These are phyloP conservation scores for Reutealis trisperma DNA, from an alignment of 345 rosid genomes.

Conservation along the genomic window DNA sequence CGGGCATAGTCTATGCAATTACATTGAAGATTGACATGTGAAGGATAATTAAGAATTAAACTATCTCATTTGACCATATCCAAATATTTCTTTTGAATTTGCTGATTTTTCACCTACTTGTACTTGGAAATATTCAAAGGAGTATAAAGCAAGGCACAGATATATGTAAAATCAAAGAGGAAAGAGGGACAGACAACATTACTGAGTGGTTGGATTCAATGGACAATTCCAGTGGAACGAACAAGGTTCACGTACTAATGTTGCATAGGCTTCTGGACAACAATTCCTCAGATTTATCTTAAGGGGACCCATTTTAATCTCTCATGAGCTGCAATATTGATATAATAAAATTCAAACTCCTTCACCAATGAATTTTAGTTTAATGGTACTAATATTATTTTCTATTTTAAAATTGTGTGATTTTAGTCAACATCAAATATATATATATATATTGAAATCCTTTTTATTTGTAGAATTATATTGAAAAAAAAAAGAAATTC, in stretches of 20 bases:
- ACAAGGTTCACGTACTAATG: conserved; percentile 28
- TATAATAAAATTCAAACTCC: too few relatives aligned
- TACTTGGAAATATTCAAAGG: neutral
- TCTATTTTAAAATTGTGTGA: too few relatives aligned
- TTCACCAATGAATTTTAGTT: too few relatives aligned
- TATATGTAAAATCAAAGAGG: neutral
- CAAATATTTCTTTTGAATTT: neutral
- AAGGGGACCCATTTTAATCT: conserved; percentile 7
- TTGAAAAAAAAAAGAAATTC: too few relatives aligned
- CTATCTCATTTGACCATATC: neutral
- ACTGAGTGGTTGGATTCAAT: conserved; percentile 25
- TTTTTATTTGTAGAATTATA: too few relatives aligned
- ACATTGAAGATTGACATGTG: conserved; percentile 1
- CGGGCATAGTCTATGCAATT: neutral
- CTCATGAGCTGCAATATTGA: neutral
- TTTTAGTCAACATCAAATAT: too few relatives aligned
- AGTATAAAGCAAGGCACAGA: neutral
- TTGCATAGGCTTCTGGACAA: conserved; percentile 2
- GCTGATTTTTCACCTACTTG: neutral
- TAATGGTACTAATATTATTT: neutral
- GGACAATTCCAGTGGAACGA: conserved; percentile 14
- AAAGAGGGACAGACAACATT: neutral
- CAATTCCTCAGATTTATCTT: neutral
- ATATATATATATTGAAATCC: too few relatives aligned
- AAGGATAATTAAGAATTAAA: neutral